A percentile compares a stretch with the other conserved stretches of the same genome.
These are phyloP conservation scores for Nymphaea thermarum DNA, from an alignment of 164 flowering plant species.

Conservation along the genomic window DNA sequence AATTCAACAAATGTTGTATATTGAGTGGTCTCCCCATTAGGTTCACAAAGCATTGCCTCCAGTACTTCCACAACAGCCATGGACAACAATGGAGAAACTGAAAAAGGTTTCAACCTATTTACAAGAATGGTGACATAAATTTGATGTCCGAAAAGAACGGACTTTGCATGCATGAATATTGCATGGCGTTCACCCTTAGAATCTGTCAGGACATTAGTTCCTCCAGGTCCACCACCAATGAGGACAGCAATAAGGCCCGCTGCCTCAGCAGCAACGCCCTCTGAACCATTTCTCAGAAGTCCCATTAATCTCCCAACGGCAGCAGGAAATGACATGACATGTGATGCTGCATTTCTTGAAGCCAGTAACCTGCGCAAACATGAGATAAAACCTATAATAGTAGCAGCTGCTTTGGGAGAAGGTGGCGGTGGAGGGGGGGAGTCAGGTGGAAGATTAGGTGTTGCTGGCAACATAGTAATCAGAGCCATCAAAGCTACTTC, in stretches of 20 bases:
- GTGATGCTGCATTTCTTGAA: constrained; percentile 89
- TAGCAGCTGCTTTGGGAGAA: constrained; percentile 99
- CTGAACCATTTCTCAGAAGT: constrained; percentile 95
- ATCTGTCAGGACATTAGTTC: constrained; percentile 48
- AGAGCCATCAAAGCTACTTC: constrained; percentile 95
- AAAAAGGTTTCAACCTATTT: constrained; percentile 83
- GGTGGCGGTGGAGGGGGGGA: constrained; percentile 90
- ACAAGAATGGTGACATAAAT: constrained; percentile 62
- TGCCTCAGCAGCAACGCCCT: constrained; percentile 93
- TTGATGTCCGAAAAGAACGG: constrained; percentile 70
- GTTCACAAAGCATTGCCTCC: constrained; percentile 98
- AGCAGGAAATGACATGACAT: constrained; percentile 98
- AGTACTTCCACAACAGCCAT: constrained; percentile 95
- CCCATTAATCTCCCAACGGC: constrained; percentile 99
- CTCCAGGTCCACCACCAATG: constrained; percentile 94
- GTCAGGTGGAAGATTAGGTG: constrained; percentile 90
- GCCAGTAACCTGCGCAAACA: constrained; percentile 82
- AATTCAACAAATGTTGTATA: constrained; percentile 86
- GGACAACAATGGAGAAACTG: constrained; percentile 87
- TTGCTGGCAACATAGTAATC: constrained; percentile 94
- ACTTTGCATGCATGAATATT: constrained; percentile 86
- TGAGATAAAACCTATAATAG: constrained; percentile 80
- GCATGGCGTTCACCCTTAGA: constrained; percentile 97
- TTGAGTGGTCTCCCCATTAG: constrained; percentile 95
- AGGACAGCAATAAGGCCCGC: constrained; percentile 81